Percentiles rank a stretch among this genome's conserved stretches.
Conservation (phyloP, 2,329 filamentous ascomycete genomes). For the Nemania diffusa region DNA sequence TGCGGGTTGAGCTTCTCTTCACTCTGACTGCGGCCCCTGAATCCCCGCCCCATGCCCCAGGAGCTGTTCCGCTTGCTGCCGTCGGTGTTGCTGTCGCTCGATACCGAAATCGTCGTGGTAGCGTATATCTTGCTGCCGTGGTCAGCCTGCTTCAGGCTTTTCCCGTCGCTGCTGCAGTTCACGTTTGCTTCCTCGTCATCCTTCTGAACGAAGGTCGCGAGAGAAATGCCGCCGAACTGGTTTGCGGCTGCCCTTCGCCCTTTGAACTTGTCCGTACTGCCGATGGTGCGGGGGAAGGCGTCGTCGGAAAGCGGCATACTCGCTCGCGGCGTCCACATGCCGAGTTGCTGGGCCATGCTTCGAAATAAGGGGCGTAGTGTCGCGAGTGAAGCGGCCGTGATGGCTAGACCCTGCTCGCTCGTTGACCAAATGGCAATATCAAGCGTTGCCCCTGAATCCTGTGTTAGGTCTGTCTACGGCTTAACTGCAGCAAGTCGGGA, state of each 20-base stretch:
- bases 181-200: slow-evolving; percentile 6
- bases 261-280: slow-evolving; percentile 3
- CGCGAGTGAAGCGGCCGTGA: slow-evolving; percentile 60
- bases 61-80: background rate
- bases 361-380: slow-evolving; percentile 59
- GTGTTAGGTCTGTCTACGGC: slow-evolving; percentile 7
- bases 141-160: background rate
- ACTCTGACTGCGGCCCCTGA: background rate
- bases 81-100: slow-evolving; percentile 9
- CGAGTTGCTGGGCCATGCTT: slow-evolving; percentile 48
- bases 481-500: background rate
- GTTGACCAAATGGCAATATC: slow-evolving; percentile 62
- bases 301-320: slow-evolving; percentile 17
- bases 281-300: slow-evolving; percentile 3
- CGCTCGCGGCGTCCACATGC: slow-evolving; percentile 20
- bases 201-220: slow-evolving; percentile 4
- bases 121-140: slow-evolving; percentile 9
- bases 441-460: slow-evolving; percentile 48
- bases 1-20: slow-evolving; percentile 5
- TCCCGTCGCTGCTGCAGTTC: slow-evolving; percentile 12
- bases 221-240: background rate
- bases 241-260: background rate
- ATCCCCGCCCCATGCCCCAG: background rate
- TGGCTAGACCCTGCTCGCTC: slow-evolving; percentile 59
- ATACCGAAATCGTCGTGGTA: slow-evolving; percentile 14